Evolutionary conservation across 31 red algal species (phyloP), one percentile per base, ranked within the genome.

Genomic region (Odonthalia washingtoniensis): DNA sequence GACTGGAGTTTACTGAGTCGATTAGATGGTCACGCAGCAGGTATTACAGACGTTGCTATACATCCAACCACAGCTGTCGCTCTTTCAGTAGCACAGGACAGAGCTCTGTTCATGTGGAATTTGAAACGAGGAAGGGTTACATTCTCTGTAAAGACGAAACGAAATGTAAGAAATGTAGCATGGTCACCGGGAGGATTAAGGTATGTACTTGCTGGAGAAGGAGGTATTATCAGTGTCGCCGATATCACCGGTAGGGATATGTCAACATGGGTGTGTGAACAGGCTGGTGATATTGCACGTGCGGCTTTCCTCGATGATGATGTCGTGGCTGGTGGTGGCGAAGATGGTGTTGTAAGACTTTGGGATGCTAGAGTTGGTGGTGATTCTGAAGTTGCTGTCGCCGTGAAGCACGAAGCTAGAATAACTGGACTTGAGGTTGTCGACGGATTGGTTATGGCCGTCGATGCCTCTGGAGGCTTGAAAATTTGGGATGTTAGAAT

Each of bases 321-420:
- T 6, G 53, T 78, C 1, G 67, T 94, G 14, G 87, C 80, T 4
- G 74, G 89, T 34, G 96, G 87, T 37, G 94, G 96, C 1, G 83
- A 84, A 34, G 96, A 98, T 21, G 79, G 81, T 3, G 60, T 87
- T 4, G 92, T 98, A 32, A 89, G 91, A 52, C 37, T 98, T 35
- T 98, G 90, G 82, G 96, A 98, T 46, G 42, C 64, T 60, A 69
- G 96, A 4, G 62, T 40, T 5, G 66, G 72, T 3, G 63, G 35
- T 3, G 41, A 65, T 5, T 74, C 87, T 63, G 37, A 43, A 17
- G 65, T 40, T 41, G 24, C 81, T 21, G 35, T 49, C n/a, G 87
- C 85, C 17, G 36, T 60, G 4, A 80, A 94, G 9, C 96, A 98
- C 83, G 91, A 92, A 0, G 80, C 62, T 27, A 49, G 90, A 18